A percentile compares a stretch with the other conserved stretches of the same genome.
phyloP scores from a whole-genome alignment of 768 basidiomycete genomes.

The Amanita pallidorosea region DNA sequence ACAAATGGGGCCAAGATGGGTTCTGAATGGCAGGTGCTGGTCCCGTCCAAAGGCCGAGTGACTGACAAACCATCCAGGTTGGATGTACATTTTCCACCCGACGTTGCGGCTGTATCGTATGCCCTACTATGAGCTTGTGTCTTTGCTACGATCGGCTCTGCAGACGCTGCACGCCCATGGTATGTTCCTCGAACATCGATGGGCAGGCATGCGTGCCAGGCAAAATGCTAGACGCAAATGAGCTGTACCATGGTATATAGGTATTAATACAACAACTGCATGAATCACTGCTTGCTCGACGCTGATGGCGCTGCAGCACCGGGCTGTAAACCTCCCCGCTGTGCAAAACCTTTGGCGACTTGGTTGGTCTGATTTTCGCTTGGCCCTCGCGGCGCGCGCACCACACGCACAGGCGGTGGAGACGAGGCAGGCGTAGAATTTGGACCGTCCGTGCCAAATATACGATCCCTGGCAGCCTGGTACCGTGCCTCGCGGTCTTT shows the following conservation, averaged over 20 bases:
- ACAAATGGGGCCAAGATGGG: conserved; percentile 9
- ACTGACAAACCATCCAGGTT: conserved; percentile 20
- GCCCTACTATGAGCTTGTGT: conserved; percentile 31
- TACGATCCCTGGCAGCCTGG: conserved; percentile 61
- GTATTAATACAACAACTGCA: neutral
- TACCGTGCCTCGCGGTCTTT: conserved; percentile 66
- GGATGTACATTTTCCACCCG: conserved; percentile 36
- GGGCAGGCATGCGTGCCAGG: neutral
- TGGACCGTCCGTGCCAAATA: conserved; percentile 37
- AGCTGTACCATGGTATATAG: conserved; percentile 3
- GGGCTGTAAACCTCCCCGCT: conserved; percentile 9
- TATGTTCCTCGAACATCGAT: conserved; percentile 12
- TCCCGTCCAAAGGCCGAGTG: conserved; percentile 15
- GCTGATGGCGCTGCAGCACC: neutral
- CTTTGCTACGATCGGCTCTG: conserved; percentile 21
- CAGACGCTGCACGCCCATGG: conserved; percentile 12
- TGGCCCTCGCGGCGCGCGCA: conserved; percentile 21
- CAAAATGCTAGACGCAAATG: neutral
- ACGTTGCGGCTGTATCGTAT: conserved; percentile 28
- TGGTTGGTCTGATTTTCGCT: neutral
- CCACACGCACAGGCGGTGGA: conserved; percentile 9
- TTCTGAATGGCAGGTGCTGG: conserved; percentile 2
- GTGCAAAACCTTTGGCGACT: conserved; percentile 15
- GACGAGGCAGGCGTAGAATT: neutral
- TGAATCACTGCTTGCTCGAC: neutral